These are phyloP conservation scores for Viola pubescens DNA, from an alignment of 441 rosid genomes.

Conservation along the genomic window DNA sequence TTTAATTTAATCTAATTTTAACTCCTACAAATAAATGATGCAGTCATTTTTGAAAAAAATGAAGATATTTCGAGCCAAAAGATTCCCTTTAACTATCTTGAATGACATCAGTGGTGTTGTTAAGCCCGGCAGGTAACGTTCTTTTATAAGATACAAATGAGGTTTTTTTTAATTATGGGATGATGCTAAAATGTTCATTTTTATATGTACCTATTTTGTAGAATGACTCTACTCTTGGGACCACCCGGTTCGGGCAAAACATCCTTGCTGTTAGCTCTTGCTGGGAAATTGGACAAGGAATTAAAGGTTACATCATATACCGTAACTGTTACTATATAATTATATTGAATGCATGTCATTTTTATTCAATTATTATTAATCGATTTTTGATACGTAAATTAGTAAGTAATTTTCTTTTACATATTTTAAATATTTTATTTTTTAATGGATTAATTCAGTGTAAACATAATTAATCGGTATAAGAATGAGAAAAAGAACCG, in stretches of 20 bases:
- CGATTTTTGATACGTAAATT: too few species aligned
- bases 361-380: too few species aligned
- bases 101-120: constrained; percentile 55
- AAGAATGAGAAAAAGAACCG: too few species aligned
- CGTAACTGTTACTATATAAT: too few species aligned
- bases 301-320: not conserved
- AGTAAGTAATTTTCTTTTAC: too few species aligned
- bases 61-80: constrained; percentile 41
- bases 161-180: not conserved
- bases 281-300: constrained; percentile 59
- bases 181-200: not conserved
- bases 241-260: constrained; percentile 97
- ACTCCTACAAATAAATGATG: not conserved
- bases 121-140: constrained; percentile 75
- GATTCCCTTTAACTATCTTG: constrained; percentile 44
- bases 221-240: constrained; percentile 92
- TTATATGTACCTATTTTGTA: constrained; percentile 19
- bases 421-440: too few species aligned
- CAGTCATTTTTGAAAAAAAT: constrained; percentile 39
- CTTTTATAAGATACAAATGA: too few species aligned
- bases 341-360: too few species aligned
- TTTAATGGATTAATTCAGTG: not conserved
- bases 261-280: constrained; percentile 69
- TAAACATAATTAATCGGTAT: too few species aligned
- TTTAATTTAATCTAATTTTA: too few species aligned